Conservation (phyloP, 1,284 basidiomycete species). For the Malassezia nana region DNA sequence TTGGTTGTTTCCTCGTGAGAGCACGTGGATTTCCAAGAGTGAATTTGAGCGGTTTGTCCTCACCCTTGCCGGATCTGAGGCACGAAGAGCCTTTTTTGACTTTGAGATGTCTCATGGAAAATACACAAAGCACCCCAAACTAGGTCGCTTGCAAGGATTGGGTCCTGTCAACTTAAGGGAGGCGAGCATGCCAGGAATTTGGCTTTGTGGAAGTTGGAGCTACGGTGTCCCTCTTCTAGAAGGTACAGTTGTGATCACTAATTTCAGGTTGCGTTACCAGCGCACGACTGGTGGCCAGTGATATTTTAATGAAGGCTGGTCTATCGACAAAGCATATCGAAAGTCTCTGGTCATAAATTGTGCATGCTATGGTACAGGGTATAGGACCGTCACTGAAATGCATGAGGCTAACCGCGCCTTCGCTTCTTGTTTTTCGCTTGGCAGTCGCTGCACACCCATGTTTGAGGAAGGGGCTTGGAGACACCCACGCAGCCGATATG, state of each 20-base stretch:
- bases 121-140: neutral
- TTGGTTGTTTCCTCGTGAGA: constrained; percentile 15
- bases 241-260: constrained; percentile 5
- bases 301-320: constrained; percentile 8
- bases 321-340: neutral
- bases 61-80: constrained; percentile 5
- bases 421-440: constrained; percentile 16
- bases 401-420: neutral
- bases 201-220: constrained; percentile 25
- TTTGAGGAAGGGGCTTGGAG: constrained; percentile 41
- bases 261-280: constrained; percentile 20
- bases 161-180: neutral
- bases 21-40: constrained; percentile 19
- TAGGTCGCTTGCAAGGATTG: constrained; percentile 8
- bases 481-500: constrained; percentile 46
- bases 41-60: constrained; percentile 35
- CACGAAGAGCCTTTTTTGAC: constrained; percentile 18
- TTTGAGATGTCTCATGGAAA: neutral
- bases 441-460: constrained; percentile 28
- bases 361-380: constrained; percentile 5
- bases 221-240: constrained; percentile 30
- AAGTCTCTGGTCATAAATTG: neutral
- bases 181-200: constrained; percentile 15
- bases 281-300: constrained; percentile 15
- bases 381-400: neutral